These are phyloP conservation scores for Corymbia maculata DNA, from an alignment of 345 rosid genomes.

Conservation along the genomic window DNA sequence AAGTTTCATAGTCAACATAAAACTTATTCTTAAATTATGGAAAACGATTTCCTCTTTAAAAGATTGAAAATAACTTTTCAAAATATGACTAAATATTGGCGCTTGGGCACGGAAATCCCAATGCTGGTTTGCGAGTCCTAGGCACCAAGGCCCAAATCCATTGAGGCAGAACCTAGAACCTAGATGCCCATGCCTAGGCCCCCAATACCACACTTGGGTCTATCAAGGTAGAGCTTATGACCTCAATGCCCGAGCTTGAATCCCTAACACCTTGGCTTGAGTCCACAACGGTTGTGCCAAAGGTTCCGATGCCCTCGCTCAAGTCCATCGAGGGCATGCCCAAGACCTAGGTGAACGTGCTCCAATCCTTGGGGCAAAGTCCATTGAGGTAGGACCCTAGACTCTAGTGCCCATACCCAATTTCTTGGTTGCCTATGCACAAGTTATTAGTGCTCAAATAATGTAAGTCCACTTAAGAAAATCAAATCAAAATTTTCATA, in stretches of 20 bases:
- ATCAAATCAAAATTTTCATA: not conserved
- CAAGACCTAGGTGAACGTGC: not conserved
- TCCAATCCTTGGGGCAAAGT: not conserved
- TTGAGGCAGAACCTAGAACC: not conserved
- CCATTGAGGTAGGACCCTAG: fast-evolving
- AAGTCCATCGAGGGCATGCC: not conserved
- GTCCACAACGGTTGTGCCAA: not conserved
- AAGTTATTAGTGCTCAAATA: not conserved
- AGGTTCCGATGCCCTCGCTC: not conserved
- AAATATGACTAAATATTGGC: not conserved
- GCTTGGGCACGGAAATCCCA: not conserved
- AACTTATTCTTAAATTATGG: too few species aligned
- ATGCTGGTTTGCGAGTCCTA: not conserved
- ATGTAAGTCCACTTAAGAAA: not conserved
- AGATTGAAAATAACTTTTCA: not conserved
- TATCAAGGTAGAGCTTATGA: not conserved
- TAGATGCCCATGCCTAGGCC: not conserved
- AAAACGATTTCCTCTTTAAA: too few species aligned
- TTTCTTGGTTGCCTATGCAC: not conserved
- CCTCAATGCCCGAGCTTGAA: not conserved
- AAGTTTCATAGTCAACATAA: too few species aligned
- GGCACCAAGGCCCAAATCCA: not conserved
- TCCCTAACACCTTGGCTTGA: not conserved
- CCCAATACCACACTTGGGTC: not conserved
- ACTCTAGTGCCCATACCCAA: not conserved